Base-by-base conservation (phyloP, 2,329 filamentous ascomycete species). In the Aspergillus neotritici region DNA sequence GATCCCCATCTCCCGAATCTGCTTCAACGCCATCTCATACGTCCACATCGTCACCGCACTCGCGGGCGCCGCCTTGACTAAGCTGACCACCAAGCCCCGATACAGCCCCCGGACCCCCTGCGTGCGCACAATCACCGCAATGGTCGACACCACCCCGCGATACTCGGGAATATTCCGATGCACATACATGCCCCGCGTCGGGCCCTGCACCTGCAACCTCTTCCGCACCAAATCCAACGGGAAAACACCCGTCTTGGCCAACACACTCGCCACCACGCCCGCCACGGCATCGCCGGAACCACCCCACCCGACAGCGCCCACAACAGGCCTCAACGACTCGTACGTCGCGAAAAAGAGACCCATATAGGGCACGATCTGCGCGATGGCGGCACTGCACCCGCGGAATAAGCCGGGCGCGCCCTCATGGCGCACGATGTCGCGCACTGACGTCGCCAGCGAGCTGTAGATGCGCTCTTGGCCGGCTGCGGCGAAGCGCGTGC, bases 401-500 rank as follows among this genome's bases (percentile, higher is more conserved):
- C 88, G 86, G 66, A 95, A 98, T 70, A 94, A 97, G 0, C 93
- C 93, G 4, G 66, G 65, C 0, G 70, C 55, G 0, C 93, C 93
- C 69, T 98, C 93, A 48, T 86, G 76, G 4, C 74, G 74, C 12
- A 74, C 71, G 54, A 98, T 98, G 15, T 87, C 81, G 34, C 71
- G 67, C 5, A 97, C 61, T 2, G 88, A 88, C 12, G 75, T 70
- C 14, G 76, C 56, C 12, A 98, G 73, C 4, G 83, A 87, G 1
- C 69, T 56, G 64, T 98, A 97, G n/a, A 97, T 78, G 37, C 79
- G 81, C 44, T 88, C 75, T 50, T 68, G 82, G 8, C 91, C 91
- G 68, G 97, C 91, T 0, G 93, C 93, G n/a, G 93, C 93, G 66
- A 98, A 98, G 4, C 93, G 83, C 31, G 93, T 98, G 45, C 93